These are phyloP conservation scores for Golovinomyces cichoracearum DNA, from an alignment of 2,329 filamentous ascomycete species.

Conservation along the genomic window DNA sequence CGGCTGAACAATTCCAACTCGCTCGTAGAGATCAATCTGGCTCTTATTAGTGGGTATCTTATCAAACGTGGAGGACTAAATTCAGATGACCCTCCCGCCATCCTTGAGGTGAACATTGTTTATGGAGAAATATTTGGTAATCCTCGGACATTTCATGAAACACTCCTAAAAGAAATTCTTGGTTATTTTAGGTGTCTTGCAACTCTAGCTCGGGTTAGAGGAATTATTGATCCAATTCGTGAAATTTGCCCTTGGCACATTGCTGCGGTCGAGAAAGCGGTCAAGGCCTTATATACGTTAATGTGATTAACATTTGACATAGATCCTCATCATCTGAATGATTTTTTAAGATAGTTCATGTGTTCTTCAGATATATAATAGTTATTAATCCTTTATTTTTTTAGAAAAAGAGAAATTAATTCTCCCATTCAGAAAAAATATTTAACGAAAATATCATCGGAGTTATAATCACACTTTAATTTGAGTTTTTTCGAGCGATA, in stretches of 20 bases:
- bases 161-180: conserved; percentile 43
- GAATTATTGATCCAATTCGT: conserved; percentile 29
- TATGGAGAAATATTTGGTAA: conserved; percentile 20
- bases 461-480: too few relatives aligned
- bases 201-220: conserved; percentile 40
- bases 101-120: conserved; percentile 40
- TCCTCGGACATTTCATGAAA: conserved; percentile 24
- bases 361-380: too few relatives aligned
- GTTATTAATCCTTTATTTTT: too few relatives aligned
- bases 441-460: too few relatives aligned
- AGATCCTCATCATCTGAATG: too few relatives aligned
- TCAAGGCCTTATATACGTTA: conserved; percentile 35
- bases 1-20: conserved; percentile 33
- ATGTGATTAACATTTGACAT: conserved; percentile 23
- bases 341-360: too few relatives aligned
- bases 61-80: conserved; percentile 33
- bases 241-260: conserved; percentile 57
- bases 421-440: too few relatives aligned
- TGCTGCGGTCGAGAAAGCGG: conserved; percentile 42
- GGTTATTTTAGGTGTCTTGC: conserved; percentile 41
- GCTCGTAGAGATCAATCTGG: conserved; percentile 27
- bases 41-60: conserved; percentile 38
- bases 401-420: too few relatives aligned
- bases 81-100: conserved; percentile 29
- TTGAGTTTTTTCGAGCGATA: too few relatives aligned